phyloP scores from a whole-genome alignment of 2,329 filamentous ascomycete genomes.

The Fusarium mundagurra region DNA sequence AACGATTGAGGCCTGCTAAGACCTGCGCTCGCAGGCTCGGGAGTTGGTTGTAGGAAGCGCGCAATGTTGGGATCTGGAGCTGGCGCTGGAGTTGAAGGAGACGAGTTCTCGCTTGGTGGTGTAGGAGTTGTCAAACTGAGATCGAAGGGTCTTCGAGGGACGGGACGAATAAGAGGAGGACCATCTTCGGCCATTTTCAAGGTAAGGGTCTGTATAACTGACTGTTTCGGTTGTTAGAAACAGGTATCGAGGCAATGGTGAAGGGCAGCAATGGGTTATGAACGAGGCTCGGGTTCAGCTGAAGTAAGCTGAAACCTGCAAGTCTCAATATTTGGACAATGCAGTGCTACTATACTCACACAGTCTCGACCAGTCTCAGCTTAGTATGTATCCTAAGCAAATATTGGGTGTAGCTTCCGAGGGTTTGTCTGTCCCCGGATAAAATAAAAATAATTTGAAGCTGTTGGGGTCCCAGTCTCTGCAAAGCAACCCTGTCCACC shows the following conservation, averaged over 20 bases:
- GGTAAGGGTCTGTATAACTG: background rate
- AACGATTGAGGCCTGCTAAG: conserved; percentile 79
- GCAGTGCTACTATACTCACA: conserved; percentile 30
- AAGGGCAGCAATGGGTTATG: background rate
- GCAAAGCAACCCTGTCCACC: conserved; percentile 17
- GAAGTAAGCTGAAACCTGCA: conserved; percentile 18
- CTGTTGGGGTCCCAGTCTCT: conserved; percentile 22
- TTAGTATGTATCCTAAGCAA: background rate
- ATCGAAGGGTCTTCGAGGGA: conserved; percentile 77
- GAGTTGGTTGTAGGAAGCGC: conserved; percentile 52
- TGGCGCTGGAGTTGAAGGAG: conserved; percentile 30
- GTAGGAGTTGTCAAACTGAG: conserved; percentile 60
- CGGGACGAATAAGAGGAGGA: conserved; percentile 72
- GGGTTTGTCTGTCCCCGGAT: background rate
- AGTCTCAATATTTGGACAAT: conserved; percentile 14
- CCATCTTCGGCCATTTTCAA: conserved; percentile 53
- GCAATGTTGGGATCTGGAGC: conserved; percentile 48
- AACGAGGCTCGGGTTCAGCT: background rate
- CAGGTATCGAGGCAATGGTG: background rate
- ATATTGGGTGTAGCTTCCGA: conserved; percentile 9
- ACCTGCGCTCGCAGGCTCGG: conserved; percentile 44
- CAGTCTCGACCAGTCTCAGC: conserved; percentile 13
- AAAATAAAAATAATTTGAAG: background rate
- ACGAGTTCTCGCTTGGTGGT: conserved; percentile 51
- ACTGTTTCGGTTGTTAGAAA: background rate